Evolutionary conservation across 306 rosid genomes (phyloP).

Genomic region (Begonia fuchsioides): DNA sequence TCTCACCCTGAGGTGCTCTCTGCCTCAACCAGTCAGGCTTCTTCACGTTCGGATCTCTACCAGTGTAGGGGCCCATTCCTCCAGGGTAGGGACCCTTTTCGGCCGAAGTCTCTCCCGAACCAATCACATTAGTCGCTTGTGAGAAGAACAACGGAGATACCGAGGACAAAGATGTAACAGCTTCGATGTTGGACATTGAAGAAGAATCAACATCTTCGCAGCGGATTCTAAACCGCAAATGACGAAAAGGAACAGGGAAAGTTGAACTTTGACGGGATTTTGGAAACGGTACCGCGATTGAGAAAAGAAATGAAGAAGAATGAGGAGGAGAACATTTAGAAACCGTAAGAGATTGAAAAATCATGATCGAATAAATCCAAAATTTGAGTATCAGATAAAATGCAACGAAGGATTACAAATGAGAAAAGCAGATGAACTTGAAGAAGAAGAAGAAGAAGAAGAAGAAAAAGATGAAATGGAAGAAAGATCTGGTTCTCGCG

Average conservation of each 20-base stretch:
- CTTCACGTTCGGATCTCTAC: slow-evolving; percentile 65
- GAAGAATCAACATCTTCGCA: slow-evolving; percentile 32
- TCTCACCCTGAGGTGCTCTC: slow-evolving; percentile 70
- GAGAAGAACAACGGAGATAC: slow-evolving; percentile 3
- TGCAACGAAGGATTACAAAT: no score
- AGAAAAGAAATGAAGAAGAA: slow-evolving; percentile 2
- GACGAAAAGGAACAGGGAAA: neutral
- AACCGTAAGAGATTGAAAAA: slow-evolving; percentile 18
- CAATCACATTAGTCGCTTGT: slow-evolving; percentile 8
- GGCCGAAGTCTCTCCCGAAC: neutral
- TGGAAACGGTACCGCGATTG: slow-evolving; percentile 13
- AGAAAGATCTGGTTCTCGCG: neutral
- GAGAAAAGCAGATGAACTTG: neutral
- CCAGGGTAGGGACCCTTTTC: slow-evolving; percentile 24
- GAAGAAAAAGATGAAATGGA: neutral
- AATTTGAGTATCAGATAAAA: neutral
- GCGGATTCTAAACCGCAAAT: slow-evolving; percentile 14
- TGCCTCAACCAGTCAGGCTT: slow-evolving; percentile 80
- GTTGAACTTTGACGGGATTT: slow-evolving; percentile 10
- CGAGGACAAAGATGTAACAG: slow-evolving; percentile 1
- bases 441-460: neutral
- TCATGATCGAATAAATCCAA: slow-evolving; percentile 11
- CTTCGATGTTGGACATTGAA: slow-evolving; percentile 6
- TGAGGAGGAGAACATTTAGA: slow-evolving; percentile 13
- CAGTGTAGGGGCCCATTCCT: slow-evolving; percentile 58